Conservation (phyloP, 2,329 filamentous ascomycete species). For the Claviceps sp. region DNA sequence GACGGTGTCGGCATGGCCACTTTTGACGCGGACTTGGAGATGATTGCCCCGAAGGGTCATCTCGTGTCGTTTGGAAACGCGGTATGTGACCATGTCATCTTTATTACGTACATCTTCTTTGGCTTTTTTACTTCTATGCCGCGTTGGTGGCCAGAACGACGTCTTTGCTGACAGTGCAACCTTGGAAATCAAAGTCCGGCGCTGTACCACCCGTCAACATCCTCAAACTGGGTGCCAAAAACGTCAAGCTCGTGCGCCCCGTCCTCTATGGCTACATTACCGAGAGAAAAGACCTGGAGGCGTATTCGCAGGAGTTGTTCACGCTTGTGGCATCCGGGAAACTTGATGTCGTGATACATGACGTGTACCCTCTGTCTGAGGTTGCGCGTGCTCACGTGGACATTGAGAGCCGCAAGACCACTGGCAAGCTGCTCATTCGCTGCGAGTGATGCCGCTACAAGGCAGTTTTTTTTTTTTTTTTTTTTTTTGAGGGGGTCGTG, state of each 20-base stretch:
- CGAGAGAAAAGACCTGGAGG: slow-evolving; percentile 56
- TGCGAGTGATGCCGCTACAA: slow-evolving; percentile 25
- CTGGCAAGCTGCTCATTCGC: slow-evolving; percentile 69
- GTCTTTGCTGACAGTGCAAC: too few relatives aligned
- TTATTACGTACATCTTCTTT: too few relatives aligned
- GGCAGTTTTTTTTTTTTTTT: too few relatives aligned
- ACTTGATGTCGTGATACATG: slow-evolving; percentile 60
- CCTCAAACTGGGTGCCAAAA: slow-evolving; percentile 53
- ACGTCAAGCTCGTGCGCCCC: slow-evolving; percentile 63
- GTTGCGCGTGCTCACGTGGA: slow-evolving; percentile 61
- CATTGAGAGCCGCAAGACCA: slow-evolving; percentile 69
- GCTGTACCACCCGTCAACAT: slow-evolving; percentile 55
- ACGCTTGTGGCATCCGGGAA: slow-evolving; percentile 54
- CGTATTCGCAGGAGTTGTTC: slow-evolving; percentile 60
- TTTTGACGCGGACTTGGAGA: slow-evolving; percentile 65
- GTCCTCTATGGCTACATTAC: slow-evolving; percentile 57
- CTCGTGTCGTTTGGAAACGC: slow-evolving; percentile 74
- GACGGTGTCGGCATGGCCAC: slow-evolving; percentile 79
- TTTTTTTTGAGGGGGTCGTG: too few relatives aligned
- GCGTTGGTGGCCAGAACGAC: too few relatives aligned
- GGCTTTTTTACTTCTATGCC: slow-evolving; percentile 6
- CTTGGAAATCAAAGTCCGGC: slow-evolving; percentile 34
- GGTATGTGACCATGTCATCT: slow-evolving; percentile 24
- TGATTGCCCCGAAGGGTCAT: slow-evolving; percentile 62
- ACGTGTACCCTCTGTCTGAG: slow-evolving; percentile 63